These are phyloP conservation scores for Leishmania major DNA, from an alignment of 208 protist genomes.

Conservation along the genomic window DNA sequence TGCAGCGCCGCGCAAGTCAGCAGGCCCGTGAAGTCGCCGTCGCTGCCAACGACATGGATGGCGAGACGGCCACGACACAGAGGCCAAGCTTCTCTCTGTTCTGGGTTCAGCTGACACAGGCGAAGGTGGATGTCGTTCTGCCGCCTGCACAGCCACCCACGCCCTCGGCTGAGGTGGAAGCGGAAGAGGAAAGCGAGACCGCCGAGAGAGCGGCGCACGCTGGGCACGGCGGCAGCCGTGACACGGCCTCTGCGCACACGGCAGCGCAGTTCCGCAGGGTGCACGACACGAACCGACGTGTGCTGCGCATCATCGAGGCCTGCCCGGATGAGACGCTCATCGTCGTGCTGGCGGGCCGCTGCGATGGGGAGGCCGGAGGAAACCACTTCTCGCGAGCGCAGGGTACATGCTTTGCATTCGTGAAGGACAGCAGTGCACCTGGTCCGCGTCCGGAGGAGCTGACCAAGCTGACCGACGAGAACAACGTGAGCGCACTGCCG, in stretches of 20 bases:
- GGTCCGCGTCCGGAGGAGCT: slow-evolving; percentile 42
- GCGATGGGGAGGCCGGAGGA: slow-evolving; percentile 31
- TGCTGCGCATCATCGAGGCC: slow-evolving; percentile 74
- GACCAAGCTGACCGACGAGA: background rate
- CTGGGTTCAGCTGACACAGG: slow-evolving; percentile 74
- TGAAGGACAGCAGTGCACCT: slow-evolving; percentile 65
- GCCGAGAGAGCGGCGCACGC: background rate
- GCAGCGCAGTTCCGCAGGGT: slow-evolving; percentile 42
- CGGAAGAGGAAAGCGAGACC: background rate
- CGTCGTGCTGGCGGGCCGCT: slow-evolving; percentile 50
- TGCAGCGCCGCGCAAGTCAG: slow-evolving; percentile 35
- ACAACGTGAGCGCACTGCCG: background rate
- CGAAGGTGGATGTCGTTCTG: slow-evolving; percentile 49
- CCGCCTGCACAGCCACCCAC: background rate
- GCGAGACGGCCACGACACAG: background rate
- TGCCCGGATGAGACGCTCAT: slow-evolving; percentile 75
- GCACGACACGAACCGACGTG: slow-evolving; percentile 59
- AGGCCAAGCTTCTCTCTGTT: slow-evolving; percentile 45
- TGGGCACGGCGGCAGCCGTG: background rate
- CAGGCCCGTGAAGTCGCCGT: slow-evolving; percentile 1
- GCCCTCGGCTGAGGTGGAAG: background rate
- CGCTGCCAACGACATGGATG: background rate
- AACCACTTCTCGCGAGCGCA: slow-evolving; percentile 57
- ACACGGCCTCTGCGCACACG: slow-evolving; percentile 19
- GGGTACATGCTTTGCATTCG: slow-evolving; percentile 73